These are phyloP conservation scores for Fusarium foetens DNA, from an alignment of 2,329 filamentous ascomycete genomes.

Conservation along the genomic window DNA sequence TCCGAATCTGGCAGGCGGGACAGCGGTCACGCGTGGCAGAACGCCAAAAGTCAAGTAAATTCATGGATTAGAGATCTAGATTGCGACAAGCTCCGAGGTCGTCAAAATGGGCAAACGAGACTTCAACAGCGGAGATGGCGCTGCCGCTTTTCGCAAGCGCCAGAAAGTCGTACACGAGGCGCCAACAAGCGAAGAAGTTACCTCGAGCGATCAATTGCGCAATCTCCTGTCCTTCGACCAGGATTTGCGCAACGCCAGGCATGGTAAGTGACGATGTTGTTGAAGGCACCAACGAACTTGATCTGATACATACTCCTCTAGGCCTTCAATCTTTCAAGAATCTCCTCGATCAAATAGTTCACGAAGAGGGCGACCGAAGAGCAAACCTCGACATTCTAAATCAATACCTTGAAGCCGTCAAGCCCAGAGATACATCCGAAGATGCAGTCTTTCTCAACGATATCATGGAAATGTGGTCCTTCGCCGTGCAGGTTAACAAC, in stretches of 20 bases:
- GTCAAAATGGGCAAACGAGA: constrained; percentile 59
- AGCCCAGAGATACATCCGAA: constrained; percentile 57
- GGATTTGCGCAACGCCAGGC: constrained; percentile 72
- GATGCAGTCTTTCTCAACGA: constrained; percentile 75
- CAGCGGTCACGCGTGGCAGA: constrained; percentile 50
- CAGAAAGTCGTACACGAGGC: constrained; percentile 66
- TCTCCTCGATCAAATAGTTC: constrained; percentile 74
- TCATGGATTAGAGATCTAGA: constrained; percentile 23
- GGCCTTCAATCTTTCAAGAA: constrained; percentile 75
- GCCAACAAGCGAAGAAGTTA: constrained; percentile 69
- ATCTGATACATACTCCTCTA: constrained; percentile 42
- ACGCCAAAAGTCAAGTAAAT: constrained; percentile 49
- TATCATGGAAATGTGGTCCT: constrained; percentile 88
- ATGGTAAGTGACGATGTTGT: constrained; percentile 59
- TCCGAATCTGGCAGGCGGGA: constrained; percentile 42
- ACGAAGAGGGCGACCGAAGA: constrained; percentile 55
- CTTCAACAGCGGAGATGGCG: constrained; percentile 53
- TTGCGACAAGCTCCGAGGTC: constrained; percentile 34
- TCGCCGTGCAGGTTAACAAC: constrained; percentile 81
- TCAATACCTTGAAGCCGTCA: constrained; percentile 72
- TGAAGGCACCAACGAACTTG: neutral
- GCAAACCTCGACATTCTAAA: constrained; percentile 68
- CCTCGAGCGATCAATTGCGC: constrained; percentile 72
- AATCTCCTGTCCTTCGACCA: constrained; percentile 77
- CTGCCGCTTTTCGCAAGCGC: constrained; percentile 60